phyloP scores from a whole-genome alignment of 1,284 basidiomycete species.

The Ustilago bromivora region DNA sequence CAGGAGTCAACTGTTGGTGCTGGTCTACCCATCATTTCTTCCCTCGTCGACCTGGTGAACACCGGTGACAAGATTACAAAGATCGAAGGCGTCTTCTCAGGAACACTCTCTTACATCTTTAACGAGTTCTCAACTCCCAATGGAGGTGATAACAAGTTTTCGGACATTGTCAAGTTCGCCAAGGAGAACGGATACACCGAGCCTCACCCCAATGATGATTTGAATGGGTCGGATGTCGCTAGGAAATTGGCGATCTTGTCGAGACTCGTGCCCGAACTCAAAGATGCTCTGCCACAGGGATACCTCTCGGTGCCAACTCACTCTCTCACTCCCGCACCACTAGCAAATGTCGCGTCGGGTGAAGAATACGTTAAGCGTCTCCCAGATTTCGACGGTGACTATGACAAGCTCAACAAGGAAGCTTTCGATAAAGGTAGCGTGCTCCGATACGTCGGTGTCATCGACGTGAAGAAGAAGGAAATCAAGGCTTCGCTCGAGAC shows the following conservation, averaged over 20 bases:
- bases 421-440: conserved; percentile 84
- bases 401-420: conserved; percentile 80
- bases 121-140: conserved; percentile 80
- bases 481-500: conserved; percentile 88
- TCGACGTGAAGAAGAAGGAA: conserved; percentile 80
- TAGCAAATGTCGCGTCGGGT: conserved; percentile 74
- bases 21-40: conserved; percentile 90
- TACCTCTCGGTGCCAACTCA: conserved; percentile 84
- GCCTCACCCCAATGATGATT: conserved; percentile 95
- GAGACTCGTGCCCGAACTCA: conserved; percentile 71
- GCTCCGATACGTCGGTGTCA: conserved; percentile 91
- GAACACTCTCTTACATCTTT: conserved; percentile 99
- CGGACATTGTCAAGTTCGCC: conserved; percentile 87
- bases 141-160: conserved; percentile 76
- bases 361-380: conserved; percentile 82
- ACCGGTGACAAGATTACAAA: conserved; percentile 85
- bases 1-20: conserved; percentile 97
- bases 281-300: conserved; percentile 74
- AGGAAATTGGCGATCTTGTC: conserved; percentile 96
- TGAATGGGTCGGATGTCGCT: conserved; percentile 95
- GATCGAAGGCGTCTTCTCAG: conserved; percentile 83
- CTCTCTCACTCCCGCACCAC: conserved; percentile 84
- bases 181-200: conserved; percentile 96
- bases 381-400: conserved; percentile 85
- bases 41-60: conserved; percentile 87